phyloP scores from a whole-genome alignment of 768 basidiomycete species.

The Amanita polypyramis region DNA sequence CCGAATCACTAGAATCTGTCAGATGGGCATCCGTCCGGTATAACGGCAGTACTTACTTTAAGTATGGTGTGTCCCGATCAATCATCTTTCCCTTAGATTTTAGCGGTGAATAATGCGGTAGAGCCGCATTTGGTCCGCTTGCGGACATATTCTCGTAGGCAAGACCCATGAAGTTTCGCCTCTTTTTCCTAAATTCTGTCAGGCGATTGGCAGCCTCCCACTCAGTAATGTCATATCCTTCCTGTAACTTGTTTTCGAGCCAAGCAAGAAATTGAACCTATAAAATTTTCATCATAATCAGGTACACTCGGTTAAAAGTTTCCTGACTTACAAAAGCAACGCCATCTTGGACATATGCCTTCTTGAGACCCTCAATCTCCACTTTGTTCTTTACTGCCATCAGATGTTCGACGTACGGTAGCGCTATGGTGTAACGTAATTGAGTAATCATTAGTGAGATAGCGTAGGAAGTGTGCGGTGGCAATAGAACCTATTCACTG shows the following conservation, averaged over 20 bases:
- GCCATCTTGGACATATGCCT: conserved; percentile 87
- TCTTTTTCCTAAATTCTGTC: conserved; percentile 61
- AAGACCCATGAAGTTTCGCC: conserved; percentile 71
- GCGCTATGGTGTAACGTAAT: conserved; percentile 65
- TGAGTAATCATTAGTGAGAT: conserved; percentile 80
- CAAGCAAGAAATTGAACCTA: conserved; percentile 80
- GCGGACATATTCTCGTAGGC: conserved; percentile 90
- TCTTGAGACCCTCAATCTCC: conserved; percentile 73
- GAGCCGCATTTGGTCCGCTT: conserved; percentile 82
- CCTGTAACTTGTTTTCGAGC: conserved; percentile 71
- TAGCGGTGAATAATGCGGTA: conserved; percentile 87
- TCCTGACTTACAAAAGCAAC: conserved; percentile 57
- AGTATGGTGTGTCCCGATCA: conserved; percentile 70
- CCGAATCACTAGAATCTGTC: conserved; percentile 62
- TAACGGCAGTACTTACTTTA: conserved; percentile 52
- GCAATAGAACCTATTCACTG: conserved; percentile 45
- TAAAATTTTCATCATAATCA: conserved; percentile 8
- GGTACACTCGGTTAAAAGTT: background rate
- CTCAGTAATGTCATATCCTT: conserved; percentile 80
- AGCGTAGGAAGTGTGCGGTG: conserved; percentile 69
- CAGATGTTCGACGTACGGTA: conserved; percentile 62
- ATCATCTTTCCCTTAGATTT: conserved; percentile 63
- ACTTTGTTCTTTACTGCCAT: conserved; percentile 84
- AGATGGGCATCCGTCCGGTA: conserved; percentile 7
- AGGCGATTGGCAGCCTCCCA: conserved; percentile 85